Evolutionary conservation across 2,329 filamentous ascomycete genomes (phyloP).

Genomic region (Fusarium citri): DNA sequence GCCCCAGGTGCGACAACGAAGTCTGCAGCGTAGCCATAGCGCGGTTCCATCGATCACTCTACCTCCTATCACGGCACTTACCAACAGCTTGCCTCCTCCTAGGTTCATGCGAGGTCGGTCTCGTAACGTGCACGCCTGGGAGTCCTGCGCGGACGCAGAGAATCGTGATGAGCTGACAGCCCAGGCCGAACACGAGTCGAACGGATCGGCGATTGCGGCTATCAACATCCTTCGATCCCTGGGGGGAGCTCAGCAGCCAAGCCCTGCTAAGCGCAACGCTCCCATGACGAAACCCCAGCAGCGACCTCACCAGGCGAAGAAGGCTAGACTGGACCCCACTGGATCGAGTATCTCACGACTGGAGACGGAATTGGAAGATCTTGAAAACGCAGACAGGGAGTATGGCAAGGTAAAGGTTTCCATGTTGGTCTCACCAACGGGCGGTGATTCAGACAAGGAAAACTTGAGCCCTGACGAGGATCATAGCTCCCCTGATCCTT

Average conservation of each 20-base stretch:
- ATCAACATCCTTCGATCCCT: slow-evolving; percentile 84
- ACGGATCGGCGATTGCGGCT: slow-evolving; percentile 81
- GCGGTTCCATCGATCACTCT: slow-evolving; percentile 69
- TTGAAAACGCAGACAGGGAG: slow-evolving; percentile 44
- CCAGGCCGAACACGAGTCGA: slow-evolving; percentile 84
- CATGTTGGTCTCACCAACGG: slow-evolving; percentile 53
- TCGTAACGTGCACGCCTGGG: slow-evolving; percentile 89
- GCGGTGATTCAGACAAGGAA: slow-evolving; percentile 88
- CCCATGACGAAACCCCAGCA: slow-evolving; percentile 49
- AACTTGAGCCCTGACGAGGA: slow-evolving; percentile 78
- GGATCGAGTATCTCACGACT: slow-evolving; percentile 72
- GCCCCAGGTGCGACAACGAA: slow-evolving; percentile 61
- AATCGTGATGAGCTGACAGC: slow-evolving; percentile 80
- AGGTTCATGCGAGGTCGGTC: slow-evolving; percentile 77
- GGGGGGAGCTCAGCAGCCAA: slow-evolving; percentile 64
- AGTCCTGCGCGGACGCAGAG: slow-evolving; percentile 88
- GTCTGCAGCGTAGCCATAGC: slow-evolving; percentile 77
- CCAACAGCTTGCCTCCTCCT: slow-evolving; percentile 65
- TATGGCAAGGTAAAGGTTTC: slow-evolving; percentile 54
- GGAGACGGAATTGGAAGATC: slow-evolving; percentile 56
- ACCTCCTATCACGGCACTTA: slow-evolving; percentile 66
- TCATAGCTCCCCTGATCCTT: slow-evolving; percentile 51
- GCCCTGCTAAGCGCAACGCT: slow-evolving; percentile 74
- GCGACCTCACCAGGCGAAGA: slow-evolving; percentile 63
- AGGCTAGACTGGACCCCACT: slow-evolving; percentile 70